Evolutionary conservation across 129 eudicot species (phyloP), one percentile per base, ranked within the genome.

Genomic region (Centrapalus pauciflorus): DNA sequence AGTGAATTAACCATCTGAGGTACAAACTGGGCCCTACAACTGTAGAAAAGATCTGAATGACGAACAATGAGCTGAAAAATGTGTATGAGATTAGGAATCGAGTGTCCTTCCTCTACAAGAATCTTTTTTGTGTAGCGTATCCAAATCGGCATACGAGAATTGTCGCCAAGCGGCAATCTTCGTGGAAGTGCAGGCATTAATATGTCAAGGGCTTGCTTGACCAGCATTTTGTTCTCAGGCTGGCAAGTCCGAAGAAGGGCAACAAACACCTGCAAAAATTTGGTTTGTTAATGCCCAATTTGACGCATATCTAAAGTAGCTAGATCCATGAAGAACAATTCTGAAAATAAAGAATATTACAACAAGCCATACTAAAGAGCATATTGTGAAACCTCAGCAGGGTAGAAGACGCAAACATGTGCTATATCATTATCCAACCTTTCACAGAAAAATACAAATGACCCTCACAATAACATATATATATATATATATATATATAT

Each of bases 1-100:
- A 93, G 90, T 72, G 99, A 89, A 71, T 93, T 93, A 25, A 93
- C 96, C 96, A 93, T 93, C 73, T 93, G 99, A 30, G 99, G 99
- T 12, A 93, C 99, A 77, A 93, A 93, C 74, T 93, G 99, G 17
- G 96, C 99, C 87, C 99, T 84, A 73, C 93, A 89, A 20, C 95
- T 84, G 80, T 93, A 93, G 78, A 93, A 93, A 71, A 93, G 95
- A 89, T 93, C 96, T 63, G 99, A 89, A 76, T 93, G 99, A 69
- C 96, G 96, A 33, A 93, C 99, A 61, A 93, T 89, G 61, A 93
- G 96, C 80, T 93, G 99, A 67, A 93, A 93, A 59, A 93, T 89
- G 84, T 93, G 99, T 64, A 93, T 89, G 69, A 93, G 85, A 71
- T 93, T 93, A 13, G 99, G 99, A 46, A 93, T 81, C 0, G 99